These are phyloP conservation scores for Solanum chmielewskii DNA, from an alignment of 257 asterid genomes.

Conservation along the genomic window DNA sequence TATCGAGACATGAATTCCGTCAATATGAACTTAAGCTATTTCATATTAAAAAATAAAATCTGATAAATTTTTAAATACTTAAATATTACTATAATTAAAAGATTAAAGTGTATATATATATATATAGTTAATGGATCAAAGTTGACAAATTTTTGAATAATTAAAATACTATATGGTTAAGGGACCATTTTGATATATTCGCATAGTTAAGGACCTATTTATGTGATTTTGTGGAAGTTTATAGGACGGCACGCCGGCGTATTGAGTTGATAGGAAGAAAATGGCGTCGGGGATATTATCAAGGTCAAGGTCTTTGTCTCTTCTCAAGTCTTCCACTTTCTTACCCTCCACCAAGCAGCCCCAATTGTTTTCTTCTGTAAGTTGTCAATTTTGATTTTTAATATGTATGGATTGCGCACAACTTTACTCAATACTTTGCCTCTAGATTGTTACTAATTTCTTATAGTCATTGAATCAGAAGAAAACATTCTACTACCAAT, in stretches of 20 bases:
- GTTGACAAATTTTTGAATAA: too few species aligned
- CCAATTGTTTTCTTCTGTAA: constrained; percentile 36
- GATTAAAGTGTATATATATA: too few species aligned
- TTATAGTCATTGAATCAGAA: constrained; percentile 19
- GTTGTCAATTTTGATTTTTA: not conserved
- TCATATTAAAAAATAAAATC: too few species aligned
- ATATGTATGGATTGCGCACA: not conserved
- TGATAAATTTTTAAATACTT: too few species aligned
- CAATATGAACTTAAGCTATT: too few species aligned
- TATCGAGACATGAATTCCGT: too few species aligned
- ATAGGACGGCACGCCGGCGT: not conserved
- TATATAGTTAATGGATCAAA: too few species aligned
- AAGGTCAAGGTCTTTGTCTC: constrained; percentile 46
- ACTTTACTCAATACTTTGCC: not conserved
- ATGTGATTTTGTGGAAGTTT: not conserved
- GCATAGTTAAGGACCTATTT: too few species aligned
- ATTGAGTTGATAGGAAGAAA: too few species aligned
- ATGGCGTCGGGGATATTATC: constrained; percentile 63
- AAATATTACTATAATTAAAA: too few species aligned
- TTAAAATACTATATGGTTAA: too few species aligned
- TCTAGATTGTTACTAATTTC: not conserved
- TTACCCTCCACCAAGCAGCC: constrained; percentile 10
- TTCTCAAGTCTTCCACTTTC: constrained; percentile 15
- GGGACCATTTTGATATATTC: too few species aligned
- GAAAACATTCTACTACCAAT: constrained; percentile 14